Evolutionary conservation across 2,329 filamentous ascomycete genomes (phyloP).

Genomic region (Alternaria brassicicola): DNA sequence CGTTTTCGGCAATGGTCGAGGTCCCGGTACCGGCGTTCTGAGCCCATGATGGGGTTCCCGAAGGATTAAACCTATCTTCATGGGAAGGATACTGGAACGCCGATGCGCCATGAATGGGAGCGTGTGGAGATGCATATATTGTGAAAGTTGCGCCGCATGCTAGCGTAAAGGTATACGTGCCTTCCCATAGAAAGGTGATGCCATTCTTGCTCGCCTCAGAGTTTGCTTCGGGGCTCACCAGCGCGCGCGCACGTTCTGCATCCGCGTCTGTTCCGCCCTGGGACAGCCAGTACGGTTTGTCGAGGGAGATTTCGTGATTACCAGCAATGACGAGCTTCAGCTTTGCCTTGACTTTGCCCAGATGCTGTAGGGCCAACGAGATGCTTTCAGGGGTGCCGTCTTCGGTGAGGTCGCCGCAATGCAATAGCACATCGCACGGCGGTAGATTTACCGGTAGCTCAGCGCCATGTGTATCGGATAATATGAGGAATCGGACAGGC

Average conservation of each 20-base stretch:
- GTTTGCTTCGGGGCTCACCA: constrained; percentile 45
- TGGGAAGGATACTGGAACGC: constrained; percentile 59
- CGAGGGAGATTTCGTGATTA: constrained; percentile 66
- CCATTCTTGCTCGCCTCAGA: constrained; percentile 51
- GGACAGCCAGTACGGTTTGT: constrained; percentile 48
- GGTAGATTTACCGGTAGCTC: constrained; percentile 50
- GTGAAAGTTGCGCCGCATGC: constrained; percentile 56
- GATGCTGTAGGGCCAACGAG: constrained; percentile 51
- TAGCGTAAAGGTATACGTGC: constrained; percentile 54
- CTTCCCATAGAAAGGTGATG: constrained; percentile 61
- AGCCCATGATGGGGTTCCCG: constrained; percentile 25
- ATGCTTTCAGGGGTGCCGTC: constrained; percentile 57
- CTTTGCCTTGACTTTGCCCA: constrained; percentile 56
- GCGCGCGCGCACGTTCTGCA: constrained; percentile 9
- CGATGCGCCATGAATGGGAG: constrained; percentile 59
- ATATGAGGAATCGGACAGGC: constrained; percentile 42
- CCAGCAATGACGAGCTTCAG: constrained; percentile 67
- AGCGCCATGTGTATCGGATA: constrained; percentile 51
- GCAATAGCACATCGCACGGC: constrained; percentile 59
- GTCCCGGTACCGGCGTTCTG: constrained; percentile 23
- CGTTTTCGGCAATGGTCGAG: constrained; percentile 37
- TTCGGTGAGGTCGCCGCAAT: constrained; percentile 64
- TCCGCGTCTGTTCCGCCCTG: constrained; percentile 32
- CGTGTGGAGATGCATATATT: constrained; percentile 60
- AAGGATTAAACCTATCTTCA: constrained; percentile 59